A percentile compares a stretch with the other conserved stretches of the same genome.
These are phyloP conservation scores for Aphanoascus verrucosus DNA, from an alignment of 2,329 filamentous ascomycete species.

Conservation along the genomic window DNA sequence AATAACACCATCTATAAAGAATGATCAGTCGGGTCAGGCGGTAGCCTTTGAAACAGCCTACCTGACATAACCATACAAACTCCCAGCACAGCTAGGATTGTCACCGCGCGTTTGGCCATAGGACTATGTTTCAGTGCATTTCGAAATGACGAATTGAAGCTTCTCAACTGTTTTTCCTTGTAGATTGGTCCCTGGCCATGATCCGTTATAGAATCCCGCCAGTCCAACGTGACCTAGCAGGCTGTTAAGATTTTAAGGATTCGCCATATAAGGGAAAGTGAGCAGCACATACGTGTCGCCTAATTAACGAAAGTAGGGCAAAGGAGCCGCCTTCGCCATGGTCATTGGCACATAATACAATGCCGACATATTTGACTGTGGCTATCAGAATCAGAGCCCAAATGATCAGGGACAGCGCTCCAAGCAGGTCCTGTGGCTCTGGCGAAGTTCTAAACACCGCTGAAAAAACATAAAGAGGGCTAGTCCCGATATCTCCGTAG, in stretches of 20 bases:
- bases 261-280: neutral
- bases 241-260: neutral
- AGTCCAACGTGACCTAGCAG: constrained; percentile 41
- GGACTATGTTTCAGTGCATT: constrained; percentile 39
- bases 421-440: constrained; percentile 40
- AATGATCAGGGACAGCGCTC: constrained; percentile 45
- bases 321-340: constrained; percentile 51
- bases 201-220: constrained; percentile 41
- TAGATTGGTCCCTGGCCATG: constrained; percentile 39
- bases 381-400: constrained; percentile 49
- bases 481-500: constrained; percentile 51
- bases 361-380: constrained; percentile 46
- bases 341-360: constrained; percentile 46
- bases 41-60: constrained; percentile 6
- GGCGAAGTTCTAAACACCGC: constrained; percentile 41
- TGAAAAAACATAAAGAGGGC: constrained; percentile 48
- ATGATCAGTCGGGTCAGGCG: neutral
- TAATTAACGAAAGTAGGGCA: constrained; percentile 43
- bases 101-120: constrained; percentile 38
- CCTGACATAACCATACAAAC: constrained; percentile 45
- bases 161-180: constrained; percentile 35
- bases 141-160: constrained; percentile 35
- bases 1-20: constrained; percentile 40
- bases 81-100: constrained; percentile 35
- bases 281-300: constrained; percentile 36